Evolutionary conservation across 2,329 filamentous ascomycete genomes (phyloP).

Genomic region (Trichoderma oligosporum): DNA sequence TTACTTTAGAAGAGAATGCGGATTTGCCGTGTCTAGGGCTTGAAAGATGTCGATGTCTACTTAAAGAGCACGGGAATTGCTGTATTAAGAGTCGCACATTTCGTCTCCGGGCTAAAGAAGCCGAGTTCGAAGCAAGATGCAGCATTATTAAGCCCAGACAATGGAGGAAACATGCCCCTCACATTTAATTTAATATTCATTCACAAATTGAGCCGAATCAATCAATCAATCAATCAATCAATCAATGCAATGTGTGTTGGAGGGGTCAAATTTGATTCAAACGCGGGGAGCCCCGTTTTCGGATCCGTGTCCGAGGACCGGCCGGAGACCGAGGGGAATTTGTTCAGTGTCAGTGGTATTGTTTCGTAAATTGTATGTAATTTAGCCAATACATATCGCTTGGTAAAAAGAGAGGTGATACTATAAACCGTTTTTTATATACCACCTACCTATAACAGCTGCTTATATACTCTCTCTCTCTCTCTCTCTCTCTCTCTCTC

Average conservation of each 20-base stretch:
- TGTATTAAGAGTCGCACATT: neutral
- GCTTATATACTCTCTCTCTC: no score
- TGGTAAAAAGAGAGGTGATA: no score
- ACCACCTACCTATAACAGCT: no score
- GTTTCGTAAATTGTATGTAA: no score
- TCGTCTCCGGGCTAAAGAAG: neutral
- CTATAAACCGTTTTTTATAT: no score
- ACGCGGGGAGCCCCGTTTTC: neutral
- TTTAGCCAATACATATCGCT: no score
- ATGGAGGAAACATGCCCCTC: neutral
- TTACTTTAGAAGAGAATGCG: neutral
- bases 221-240: no score
- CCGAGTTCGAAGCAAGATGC: neutral
- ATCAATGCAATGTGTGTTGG: no score
- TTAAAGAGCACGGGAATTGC: neutral
- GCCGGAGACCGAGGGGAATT: no score
- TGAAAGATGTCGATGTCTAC: neutral
- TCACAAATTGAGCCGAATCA: neutral
- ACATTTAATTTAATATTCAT: neutral
- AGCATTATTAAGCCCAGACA: no score
- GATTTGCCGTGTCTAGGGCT: neutral
- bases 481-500: no score
- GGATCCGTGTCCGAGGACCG: neutral
- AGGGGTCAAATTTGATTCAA: neutral
- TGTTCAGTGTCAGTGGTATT: no score